phyloP scores from a whole-genome alignment of 148 eudicot species.

The Polygonum aviculare region DNA sequence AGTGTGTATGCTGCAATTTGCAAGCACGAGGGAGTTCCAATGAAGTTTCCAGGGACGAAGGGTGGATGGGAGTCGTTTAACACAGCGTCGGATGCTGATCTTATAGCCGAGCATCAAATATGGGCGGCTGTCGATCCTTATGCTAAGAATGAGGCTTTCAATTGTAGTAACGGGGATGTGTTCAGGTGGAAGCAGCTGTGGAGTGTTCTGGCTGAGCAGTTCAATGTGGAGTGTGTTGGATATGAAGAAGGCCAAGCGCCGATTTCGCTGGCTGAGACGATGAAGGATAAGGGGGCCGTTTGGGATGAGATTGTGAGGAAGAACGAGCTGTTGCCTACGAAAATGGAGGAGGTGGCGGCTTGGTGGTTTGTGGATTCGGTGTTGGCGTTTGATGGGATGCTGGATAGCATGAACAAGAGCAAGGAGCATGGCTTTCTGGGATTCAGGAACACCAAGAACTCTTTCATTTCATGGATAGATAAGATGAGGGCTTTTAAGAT shows the following conservation, averaged over 20 bases:
- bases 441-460: conserved; percentile 36
- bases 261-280: conserved; percentile 24
- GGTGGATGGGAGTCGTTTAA: conserved; percentile 31
- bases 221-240: conserved; percentile 28
- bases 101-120: conserved; percentile 41
- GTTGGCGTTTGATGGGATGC: conserved; percentile 6
- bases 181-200: conserved; percentile 45
- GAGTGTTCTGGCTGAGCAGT: conserved; percentile 34
- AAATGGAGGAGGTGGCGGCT: conserved; percentile 29
- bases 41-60: conserved; percentile 31
- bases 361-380: conserved; percentile 28
- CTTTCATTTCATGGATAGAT: conserved; percentile 38
- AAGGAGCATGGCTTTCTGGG: conserved; percentile 47
- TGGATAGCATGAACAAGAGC: conserved; percentile 43
- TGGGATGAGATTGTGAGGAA: conserved; percentile 38
- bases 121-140: conserved; percentile 45
- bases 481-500: conserved; percentile 35
- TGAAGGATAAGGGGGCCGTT: conserved; percentile 28
- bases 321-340: conserved; percentile 24
- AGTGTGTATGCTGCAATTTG: conserved; percentile 40
- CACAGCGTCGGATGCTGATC: conserved; percentile 32
- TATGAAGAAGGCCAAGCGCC: conserved; percentile 15
- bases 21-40: conserved; percentile 30
- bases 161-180: conserved; percentile 40
- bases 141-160: conserved; percentile 39